These are phyloP conservation scores for Claviceps digitariae DNA, from an alignment of 2,329 filamentous ascomycete genomes.

Conservation along the genomic window DNA sequence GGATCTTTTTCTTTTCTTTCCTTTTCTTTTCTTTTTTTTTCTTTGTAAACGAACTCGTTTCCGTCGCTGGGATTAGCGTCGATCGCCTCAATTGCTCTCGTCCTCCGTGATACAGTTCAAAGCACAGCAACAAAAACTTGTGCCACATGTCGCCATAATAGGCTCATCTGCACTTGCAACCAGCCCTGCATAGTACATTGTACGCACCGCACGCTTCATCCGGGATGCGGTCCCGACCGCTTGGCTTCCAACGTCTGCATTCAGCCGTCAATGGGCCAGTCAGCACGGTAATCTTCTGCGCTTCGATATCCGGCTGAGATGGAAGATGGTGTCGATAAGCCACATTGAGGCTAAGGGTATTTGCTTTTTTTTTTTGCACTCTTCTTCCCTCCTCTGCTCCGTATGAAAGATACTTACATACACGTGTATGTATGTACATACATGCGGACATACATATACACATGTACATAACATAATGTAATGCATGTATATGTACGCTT, in stretches of 20 bases:
- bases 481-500: too few species aligned
- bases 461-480: too few species aligned
- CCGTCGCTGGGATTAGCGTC: not conserved
- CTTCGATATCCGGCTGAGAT: not conserved
- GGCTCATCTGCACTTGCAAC: not conserved
- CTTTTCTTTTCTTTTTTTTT: not conserved
- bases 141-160: not conserved
- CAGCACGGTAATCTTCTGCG: not conserved
- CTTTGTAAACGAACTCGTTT: not conserved
- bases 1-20: not conserved
- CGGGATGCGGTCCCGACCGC: not conserved
- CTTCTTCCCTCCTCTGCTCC: not conserved
- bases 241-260: slow-evolving; percentile 1
- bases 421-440: too few species aligned
- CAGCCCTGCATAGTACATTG: not conserved
- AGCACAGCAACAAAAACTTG: not conserved
- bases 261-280: not conserved
- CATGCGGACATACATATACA: too few species aligned
- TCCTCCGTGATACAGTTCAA: not conserved
- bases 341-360: not conserved
- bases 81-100: not conserved
- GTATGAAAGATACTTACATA: too few species aligned
- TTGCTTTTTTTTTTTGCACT: not conserved
- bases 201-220: not conserved
- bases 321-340: not conserved